Evolutionary conservation across 169 alveolate genomes (phyloP).

Genomic region (Eimeria acervulina): DNA sequence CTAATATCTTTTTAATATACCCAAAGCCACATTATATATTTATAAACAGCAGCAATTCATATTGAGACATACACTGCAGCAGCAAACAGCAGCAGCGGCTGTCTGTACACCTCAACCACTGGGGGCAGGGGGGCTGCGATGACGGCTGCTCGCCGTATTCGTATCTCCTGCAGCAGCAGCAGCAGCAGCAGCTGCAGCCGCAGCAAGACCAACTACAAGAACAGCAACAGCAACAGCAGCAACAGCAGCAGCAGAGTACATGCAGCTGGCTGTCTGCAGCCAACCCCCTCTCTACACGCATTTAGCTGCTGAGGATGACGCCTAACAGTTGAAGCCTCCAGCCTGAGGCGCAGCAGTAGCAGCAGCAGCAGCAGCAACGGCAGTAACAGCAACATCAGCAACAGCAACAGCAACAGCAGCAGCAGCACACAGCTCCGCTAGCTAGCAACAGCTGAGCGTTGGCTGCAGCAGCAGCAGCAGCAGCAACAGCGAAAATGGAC

Average conservation of each 20-base stretch:
- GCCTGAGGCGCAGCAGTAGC: constrained; percentile 54
- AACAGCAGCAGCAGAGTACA: not conserved
- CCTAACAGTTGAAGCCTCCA: not conserved
- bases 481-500: constrained; percentile 68
- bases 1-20: no score
- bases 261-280: not conserved
- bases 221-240: constrained; percentile 19
- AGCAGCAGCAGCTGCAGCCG: constrained; percentile 43
- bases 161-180: constrained; percentile 61
- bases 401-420: constrained; percentile 27
- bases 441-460: no score
- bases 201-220: not conserved
- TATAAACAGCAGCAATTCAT: not conserved
- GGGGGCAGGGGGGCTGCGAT: constrained; percentile 50
- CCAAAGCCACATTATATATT: not conserved
- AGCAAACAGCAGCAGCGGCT: not conserved
- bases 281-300: not conserved
- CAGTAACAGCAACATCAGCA: not conserved
- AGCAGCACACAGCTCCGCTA: not conserved
- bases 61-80: constrained; percentile 5
- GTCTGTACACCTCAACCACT: not conserved
- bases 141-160: not conserved
- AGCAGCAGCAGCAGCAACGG: constrained; percentile 9
- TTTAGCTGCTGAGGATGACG: not conserved
- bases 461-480: not conserved